phyloP scores from a whole-genome alignment of 108 stramenopile species.

The Aurantiochytrium sp. region DNA sequence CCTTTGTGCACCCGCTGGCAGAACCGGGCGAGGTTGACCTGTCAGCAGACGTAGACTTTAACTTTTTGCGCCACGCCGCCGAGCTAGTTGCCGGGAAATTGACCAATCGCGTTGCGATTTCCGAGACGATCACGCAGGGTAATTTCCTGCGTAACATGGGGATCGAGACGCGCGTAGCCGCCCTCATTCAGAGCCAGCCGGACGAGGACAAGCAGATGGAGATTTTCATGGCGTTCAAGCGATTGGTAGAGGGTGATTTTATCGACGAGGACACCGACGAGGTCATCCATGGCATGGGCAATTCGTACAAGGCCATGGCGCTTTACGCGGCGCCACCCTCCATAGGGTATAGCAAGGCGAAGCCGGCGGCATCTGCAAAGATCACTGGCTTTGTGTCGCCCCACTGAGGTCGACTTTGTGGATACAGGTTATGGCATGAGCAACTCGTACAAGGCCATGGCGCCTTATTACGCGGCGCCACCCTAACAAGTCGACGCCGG shows the following conservation, averaged over 20 bases:
- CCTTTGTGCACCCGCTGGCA: conserved; percentile 73
- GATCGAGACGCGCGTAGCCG: conserved; percentile 68
- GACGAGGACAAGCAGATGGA: conserved; percentile 79
- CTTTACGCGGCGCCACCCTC: not conserved
- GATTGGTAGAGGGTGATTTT: conserved; percentile 76
- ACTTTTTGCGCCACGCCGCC: conserved; percentile 34
- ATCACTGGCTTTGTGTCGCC: not conserved
- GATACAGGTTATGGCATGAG: conserved; percentile 51
- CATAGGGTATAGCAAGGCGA: not conserved
- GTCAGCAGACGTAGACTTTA: conserved; percentile 96
- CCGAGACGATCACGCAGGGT: conserved; percentile 82
- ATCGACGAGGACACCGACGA: conserved; percentile 68
- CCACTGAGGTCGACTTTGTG: too few species aligned
- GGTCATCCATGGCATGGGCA: conserved; percentile 41
- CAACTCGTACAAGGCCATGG: conserved; percentile 26
- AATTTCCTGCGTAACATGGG: conserved; percentile 85
- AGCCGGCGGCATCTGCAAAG: not conserved
- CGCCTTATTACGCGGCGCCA: not conserved
- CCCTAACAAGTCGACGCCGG: not conserved
- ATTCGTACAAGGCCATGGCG: conserved; percentile 19
- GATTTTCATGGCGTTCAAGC: conserved; percentile 71
- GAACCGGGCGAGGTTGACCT: conserved; percentile 85
- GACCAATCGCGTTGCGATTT: conserved; percentile 46
- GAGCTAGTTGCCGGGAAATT: conserved; percentile 39
- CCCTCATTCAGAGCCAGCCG: conserved; percentile 67